Evolutionary conservation across 495 filamentous ascomycete species (phyloP), one percentile per base, ranked within the genome.

Genomic region (Podospora appendiculata): DNA sequence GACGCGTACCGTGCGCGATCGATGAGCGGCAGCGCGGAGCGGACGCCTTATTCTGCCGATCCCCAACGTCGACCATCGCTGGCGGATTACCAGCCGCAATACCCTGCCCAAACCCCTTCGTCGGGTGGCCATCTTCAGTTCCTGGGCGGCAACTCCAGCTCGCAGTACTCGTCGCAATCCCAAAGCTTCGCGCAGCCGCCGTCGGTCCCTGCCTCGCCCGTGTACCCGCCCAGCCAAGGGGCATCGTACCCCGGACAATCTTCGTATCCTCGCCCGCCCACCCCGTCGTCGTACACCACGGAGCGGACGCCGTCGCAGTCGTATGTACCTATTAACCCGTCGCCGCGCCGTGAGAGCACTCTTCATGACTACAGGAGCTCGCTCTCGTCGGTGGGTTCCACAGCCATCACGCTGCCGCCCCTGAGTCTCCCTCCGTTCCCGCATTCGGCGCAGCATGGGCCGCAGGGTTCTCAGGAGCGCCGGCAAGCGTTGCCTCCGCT

Each of bases 1-100:
- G 79, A 81, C 44, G 77, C 70, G 14, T 80, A 81, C 56, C 82
- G 88, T 11, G 81, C 82, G 18, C 78, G 89, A 13, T 93, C 88
- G 0, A 78, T 83, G 61, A 93, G 88, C 66, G 86, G 87, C 61
- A 85, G 82, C 54, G 68, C 77, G 6, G 81, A 84, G 47, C 60
- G 70, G 34, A 58, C 69, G 9, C 71, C 71, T 0, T 76, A 69
- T 47, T 61, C 67, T 13, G 67, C 70, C 33, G 77, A 79, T 49
- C 57, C 75, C 6, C 70, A 74, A 46, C 78, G 80, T 19, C 78
- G 80, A 8, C 74, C 76, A 39, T 84, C 82, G 1, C 72, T 66
- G 36, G 69, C 75, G 8, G 82, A 85, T 67, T 68, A 71, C 45
- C 67, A 59, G 5, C 59, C 73, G n/a, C 72, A 60, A 35, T 66